Percentiles rank a stretch among this genome's conserved stretches.
Evolutionary conservation across 176 grass and related monocot genomes (phyloP).

Genomic region (Ensete glaucum): DNA sequence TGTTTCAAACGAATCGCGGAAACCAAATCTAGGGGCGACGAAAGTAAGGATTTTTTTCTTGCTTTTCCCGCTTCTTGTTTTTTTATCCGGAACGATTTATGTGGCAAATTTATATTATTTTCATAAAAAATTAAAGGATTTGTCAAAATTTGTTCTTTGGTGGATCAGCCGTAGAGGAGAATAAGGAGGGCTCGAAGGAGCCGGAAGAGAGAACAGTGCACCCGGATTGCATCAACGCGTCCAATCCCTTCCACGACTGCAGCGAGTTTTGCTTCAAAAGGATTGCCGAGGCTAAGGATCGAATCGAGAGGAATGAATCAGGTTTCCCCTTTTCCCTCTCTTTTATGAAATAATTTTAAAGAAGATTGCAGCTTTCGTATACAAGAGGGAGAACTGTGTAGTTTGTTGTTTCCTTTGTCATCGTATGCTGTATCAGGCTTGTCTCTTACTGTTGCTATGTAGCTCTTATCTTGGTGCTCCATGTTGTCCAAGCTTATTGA

Average conservation of each 20-base stretch:
- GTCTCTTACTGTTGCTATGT: neutral
- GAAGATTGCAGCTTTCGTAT: neutral
- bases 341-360: neutral
- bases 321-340: conserved; percentile 12
- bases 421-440: neutral
- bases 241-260: conserved; percentile 13
- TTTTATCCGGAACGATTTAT: neutral
- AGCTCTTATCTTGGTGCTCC: neutral
- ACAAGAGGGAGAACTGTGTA: neutral
- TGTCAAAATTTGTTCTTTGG: neutral
- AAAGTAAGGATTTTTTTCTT: conserved; percentile 10
- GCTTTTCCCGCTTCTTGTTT: too few species aligned
- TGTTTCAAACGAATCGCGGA: conserved; percentile 58
- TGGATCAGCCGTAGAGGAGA: neutral
- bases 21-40: conserved; percentile 15
- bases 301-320: conserved; percentile 17
- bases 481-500: neutral
- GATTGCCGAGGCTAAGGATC: conserved; percentile 10
- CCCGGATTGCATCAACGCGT: conserved; percentile 15
- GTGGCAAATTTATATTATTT: neutral
- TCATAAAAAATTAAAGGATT: neutral
- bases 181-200: neutral
- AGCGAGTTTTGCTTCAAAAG: conserved; percentile 9
- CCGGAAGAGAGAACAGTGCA: conserved; percentile 15
- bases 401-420: neutral